Evolutionary conservation across 202 grass and related monocot species (phyloP).

Genomic region (Setaria italica): DNA sequence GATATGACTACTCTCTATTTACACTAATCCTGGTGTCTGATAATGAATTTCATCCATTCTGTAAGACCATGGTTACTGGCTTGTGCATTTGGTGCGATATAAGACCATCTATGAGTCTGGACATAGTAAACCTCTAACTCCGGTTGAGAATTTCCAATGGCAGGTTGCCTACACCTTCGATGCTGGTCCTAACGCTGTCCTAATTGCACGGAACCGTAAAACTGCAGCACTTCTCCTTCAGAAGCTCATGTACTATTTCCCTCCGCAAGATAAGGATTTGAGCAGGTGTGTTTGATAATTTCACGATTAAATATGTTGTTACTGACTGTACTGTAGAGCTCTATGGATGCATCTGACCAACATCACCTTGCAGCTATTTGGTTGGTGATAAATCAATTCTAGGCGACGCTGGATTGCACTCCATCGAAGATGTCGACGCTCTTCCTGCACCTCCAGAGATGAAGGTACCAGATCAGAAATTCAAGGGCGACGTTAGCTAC

Average conservation of each 20-base stretch:
- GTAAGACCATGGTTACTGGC: neutral
- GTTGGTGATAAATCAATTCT: constrained; percentile 90
- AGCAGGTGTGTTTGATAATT: constrained; percentile 52
- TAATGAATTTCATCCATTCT: constrained; percentile 27
- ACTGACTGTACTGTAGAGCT: neutral
- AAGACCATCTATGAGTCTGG: constrained; percentile 3
- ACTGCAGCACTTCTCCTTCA: constrained; percentile 70
- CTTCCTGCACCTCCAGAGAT: constrained; percentile 68
- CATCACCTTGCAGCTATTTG: constrained; percentile 60
- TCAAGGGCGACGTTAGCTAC: constrained; percentile 74
- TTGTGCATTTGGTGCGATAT: neutral
- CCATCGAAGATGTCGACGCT: constrained; percentile 67
- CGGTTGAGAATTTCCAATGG: neutral
- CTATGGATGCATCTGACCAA: constrained; percentile 23
- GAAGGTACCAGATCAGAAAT: constrained; percentile 60
- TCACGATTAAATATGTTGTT: neutral
- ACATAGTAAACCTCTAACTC: constrained; percentile 7
- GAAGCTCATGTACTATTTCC: constrained; percentile 78
- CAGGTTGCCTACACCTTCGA: constrained; percentile 96
- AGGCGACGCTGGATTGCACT: constrained; percentile 65
- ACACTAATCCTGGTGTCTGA: neutral
- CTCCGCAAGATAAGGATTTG: constrained; percentile 77
- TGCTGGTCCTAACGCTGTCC: constrained; percentile 86
- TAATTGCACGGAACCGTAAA: constrained; percentile 82
- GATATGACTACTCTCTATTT: neutral